phyloP scores from a whole-genome alignment of 2,329 filamentous ascomycete genomes.

The Cercospora berteroae region DNA sequence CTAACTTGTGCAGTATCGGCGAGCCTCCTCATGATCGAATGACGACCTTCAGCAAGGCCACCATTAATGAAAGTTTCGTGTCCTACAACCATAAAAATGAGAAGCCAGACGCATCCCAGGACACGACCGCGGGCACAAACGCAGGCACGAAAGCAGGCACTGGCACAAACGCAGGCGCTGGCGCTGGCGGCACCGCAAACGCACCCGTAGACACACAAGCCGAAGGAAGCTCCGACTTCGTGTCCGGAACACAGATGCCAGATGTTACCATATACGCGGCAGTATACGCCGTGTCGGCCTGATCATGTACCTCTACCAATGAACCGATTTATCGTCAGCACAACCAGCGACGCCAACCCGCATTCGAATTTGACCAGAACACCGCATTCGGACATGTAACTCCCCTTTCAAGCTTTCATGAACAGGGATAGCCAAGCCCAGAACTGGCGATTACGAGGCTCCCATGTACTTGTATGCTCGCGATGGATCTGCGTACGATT shows the following conservation, averaged over 20 bases:
- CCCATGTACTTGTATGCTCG: neutral
- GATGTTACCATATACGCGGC: slow-evolving; percentile 17
- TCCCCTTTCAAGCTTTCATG: neutral
- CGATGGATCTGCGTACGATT: neutral
- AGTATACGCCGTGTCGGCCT: slow-evolving; percentile 19
- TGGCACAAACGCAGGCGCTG: neutral
- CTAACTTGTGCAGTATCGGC: slow-evolving; percentile 30
- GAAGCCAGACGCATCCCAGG: neutral
- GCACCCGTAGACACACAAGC: neutral
- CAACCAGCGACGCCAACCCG: neutral
- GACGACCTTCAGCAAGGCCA: slow-evolving; percentile 28
- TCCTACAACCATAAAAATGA: slow-evolving; percentile 13
- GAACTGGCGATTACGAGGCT: neutral
- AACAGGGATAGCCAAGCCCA: neutral
- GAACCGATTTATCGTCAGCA: neutral
- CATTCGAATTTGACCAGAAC: neutral
- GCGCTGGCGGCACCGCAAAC: neutral
- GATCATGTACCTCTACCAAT: too few relatives aligned
- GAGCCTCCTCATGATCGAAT: slow-evolving; percentile 33
- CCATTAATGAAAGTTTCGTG: slow-evolving; percentile 19
- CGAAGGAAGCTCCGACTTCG: neutral
- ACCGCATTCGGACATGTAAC: neutral
- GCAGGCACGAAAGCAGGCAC: neutral
- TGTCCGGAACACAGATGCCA: slow-evolving; percentile 18
- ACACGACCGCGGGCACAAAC: neutral